phyloP scores from a whole-genome alignment of 805 yeast species.

The Ogataea thermomethanolica region DNA sequence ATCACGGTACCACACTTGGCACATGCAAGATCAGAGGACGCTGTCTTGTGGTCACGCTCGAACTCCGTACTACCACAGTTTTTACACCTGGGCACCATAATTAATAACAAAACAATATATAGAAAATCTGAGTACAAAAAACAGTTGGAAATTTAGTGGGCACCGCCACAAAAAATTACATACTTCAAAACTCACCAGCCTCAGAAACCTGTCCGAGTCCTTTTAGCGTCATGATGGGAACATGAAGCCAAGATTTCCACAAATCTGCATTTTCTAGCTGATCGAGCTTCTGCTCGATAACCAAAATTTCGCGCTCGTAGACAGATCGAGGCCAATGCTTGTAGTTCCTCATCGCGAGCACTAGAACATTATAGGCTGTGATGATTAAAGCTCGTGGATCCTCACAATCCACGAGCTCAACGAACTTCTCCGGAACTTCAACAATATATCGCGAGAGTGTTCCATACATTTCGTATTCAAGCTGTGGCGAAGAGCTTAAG shows the following conservation, averaged over 20 bases:
- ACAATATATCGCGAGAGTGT: slow-evolving; percentile 21
- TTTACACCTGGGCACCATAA: slow-evolving; percentile 27
- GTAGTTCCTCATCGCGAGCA: slow-evolving; percentile 15
- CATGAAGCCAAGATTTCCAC: slow-evolving; percentile 24
- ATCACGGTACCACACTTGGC: slow-evolving; percentile 78
- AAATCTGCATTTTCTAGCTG: slow-evolving; percentile 8
- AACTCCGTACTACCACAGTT: slow-evolving; percentile 54
- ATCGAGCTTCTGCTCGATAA: slow-evolving; percentile 13
- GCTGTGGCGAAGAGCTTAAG: background rate
- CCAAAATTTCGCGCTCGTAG: slow-evolving; percentile 12
- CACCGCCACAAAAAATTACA: slow-evolving; percentile 6
- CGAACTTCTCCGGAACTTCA: slow-evolving; percentile 20
- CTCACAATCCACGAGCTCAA: slow-evolving; percentile 15
- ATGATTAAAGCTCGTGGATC: slow-evolving; percentile 24
- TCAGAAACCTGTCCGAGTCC: background rate
- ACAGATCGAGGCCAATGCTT: slow-evolving; percentile 20
- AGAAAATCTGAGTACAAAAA: background rate
- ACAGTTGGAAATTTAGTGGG: background rate
- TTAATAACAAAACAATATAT: background rate
- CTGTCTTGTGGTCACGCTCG: slow-evolving; percentile 48
- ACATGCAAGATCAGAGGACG: slow-evolving; percentile 79
- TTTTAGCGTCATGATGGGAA: slow-evolving; percentile 10
- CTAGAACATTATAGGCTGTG: slow-evolving; percentile 20
- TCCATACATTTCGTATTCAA: slow-evolving; percentile 25
- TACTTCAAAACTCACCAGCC: background rate